phyloP scores from a whole-genome alignment of 192 early-diverging fungal species.

The Coemansia sp. region DNA sequence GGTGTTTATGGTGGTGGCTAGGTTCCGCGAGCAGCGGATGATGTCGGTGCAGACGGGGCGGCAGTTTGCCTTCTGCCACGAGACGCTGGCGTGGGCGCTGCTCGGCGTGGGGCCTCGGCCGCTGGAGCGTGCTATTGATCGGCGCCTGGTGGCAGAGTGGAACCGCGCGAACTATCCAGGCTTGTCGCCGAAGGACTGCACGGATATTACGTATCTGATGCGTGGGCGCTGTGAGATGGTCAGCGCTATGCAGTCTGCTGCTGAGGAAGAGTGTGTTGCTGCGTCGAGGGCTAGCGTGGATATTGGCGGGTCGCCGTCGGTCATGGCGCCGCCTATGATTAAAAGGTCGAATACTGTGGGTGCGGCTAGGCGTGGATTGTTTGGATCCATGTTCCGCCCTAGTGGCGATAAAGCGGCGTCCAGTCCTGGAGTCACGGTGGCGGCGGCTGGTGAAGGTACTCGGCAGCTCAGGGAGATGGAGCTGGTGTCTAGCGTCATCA shows the following conservation, averaged over 20 bases:
- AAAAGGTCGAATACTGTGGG: conserved; percentile 56
- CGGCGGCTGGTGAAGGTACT: background rate
- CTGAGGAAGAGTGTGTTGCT: background rate
- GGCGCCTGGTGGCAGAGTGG: conserved; percentile 54
- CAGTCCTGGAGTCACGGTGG: conserved; percentile 5
- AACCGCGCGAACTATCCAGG: conserved; percentile 38
- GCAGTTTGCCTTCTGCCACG: conserved; percentile 86
- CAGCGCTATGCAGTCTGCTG: conserved; percentile 26
- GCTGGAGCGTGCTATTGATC: conserved; percentile 42
- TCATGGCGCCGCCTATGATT: conserved; percentile 18
- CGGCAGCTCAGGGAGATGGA: conserved; percentile 32
- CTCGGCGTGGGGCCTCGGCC: conserved; percentile 43
- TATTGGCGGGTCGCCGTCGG: conserved; percentile 1
- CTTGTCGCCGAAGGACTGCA: conserved; percentile 29
- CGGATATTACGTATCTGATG: conserved; percentile 45
- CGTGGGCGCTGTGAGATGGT: conserved; percentile 51
- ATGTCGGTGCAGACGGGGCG: conserved; percentile 80
- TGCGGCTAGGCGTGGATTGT: conserved; percentile 29
- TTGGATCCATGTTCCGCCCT: conserved; percentile 32
- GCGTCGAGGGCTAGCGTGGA: conserved; percentile 42
- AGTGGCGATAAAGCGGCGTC: background rate
- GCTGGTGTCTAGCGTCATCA: conserved; percentile 15
- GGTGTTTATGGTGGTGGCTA: conserved; percentile 62
- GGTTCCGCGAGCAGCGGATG: conserved; percentile 76
- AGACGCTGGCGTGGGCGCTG: conserved; percentile 66